Base-by-base conservation (phyloP, 2,329 filamentous ascomycete genomes). In the Clarireedia homoeocarpa region DNA sequence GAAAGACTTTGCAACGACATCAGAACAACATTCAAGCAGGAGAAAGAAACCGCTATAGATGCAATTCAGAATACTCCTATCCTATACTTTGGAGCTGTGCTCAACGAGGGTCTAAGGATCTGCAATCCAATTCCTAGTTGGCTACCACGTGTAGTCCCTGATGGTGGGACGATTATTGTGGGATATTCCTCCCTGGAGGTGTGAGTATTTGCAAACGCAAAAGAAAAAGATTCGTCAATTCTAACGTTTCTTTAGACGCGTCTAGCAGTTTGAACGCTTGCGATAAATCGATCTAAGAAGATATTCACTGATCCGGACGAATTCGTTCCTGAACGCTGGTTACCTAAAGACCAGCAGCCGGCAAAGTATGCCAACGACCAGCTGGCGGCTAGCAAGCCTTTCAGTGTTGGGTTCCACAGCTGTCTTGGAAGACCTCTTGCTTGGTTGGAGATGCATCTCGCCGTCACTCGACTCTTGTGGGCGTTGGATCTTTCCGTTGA, bases 1-100 rank as follows among this genome's bases (percentile, higher is more conserved):
- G 44, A 65, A 58, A 71, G 62, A 36, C 44, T 76, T 14, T 63
- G 60, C 1, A 17, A 66, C 0, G 76, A 79, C 62, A 66, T 78
- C 0, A 72, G 74, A 0, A 60, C 64, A 0, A 39, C 66, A 0
- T 78, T 76, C 54, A 53, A 53, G 0, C 59, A 48, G 0, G 66
- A 71, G 27, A 65, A 67, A 0, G 72, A 77, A 1, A 76, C 78
- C 47, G 36, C 39, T 12, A 36, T 36, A 3, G 70, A 63, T n/a
- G 54, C 73, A 7, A 15, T 17, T 9, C 17, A 23, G 12, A 15
- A 30, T 17, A 47, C n/a, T 5, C 7, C 42, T 23, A 38, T 54
- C 5, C 10, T 14, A 6, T 53, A 53, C 34, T 20, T 47, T 26
- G 15, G 36, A 26, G 46, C 54, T 3, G 30, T 40, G 2, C 14